A percentile compares a stretch with the other conserved stretches of the same genome.
Evolutionary conservation across 495 filamentous ascomycete genomes (phyloP).

Genomic region (Astrothelium macrocarpum): DNA sequence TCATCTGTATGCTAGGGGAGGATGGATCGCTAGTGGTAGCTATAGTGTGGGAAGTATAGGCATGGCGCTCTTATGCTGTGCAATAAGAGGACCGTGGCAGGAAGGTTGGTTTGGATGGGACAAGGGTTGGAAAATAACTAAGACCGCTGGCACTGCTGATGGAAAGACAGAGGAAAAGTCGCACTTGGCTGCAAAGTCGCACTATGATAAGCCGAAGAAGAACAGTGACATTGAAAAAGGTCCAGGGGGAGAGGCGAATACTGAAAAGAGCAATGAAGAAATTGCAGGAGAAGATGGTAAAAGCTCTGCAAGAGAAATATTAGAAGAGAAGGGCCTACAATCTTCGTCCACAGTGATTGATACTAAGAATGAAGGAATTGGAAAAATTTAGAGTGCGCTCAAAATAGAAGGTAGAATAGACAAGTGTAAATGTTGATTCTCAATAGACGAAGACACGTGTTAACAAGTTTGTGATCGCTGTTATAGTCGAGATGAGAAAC

Average conservation of each 20-base stretch:
- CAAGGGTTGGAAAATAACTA: conserved; percentile 51
- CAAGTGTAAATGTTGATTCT: no score
- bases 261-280: conserved; percentile 16
- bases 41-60: conserved; percentile 58
- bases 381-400: no score
- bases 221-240: conserved; percentile 13
- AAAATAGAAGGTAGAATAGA: no score
- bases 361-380: no score
- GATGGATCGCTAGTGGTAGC: conserved; percentile 61
- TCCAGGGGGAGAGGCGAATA: neutral
- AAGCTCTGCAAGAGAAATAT: conserved; percentile 13
- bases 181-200: conserved; percentile 8
- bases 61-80: conserved; percentile 46
- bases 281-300: conserved; percentile 14
- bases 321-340: no score
- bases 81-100: conserved; percentile 57
- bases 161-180: conserved; percentile 24
- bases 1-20: conserved; percentile 54
- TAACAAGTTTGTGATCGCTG: no score
- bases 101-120: conserved; percentile 67
- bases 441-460: no score
- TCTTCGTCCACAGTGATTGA: no score
- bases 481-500: no score
- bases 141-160: conserved; percentile 26
- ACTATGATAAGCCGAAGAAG: conserved; percentile 9